Conservation (phyloP, 768 basidiomycete genomes). For the Polyporus arcularius region DNA sequence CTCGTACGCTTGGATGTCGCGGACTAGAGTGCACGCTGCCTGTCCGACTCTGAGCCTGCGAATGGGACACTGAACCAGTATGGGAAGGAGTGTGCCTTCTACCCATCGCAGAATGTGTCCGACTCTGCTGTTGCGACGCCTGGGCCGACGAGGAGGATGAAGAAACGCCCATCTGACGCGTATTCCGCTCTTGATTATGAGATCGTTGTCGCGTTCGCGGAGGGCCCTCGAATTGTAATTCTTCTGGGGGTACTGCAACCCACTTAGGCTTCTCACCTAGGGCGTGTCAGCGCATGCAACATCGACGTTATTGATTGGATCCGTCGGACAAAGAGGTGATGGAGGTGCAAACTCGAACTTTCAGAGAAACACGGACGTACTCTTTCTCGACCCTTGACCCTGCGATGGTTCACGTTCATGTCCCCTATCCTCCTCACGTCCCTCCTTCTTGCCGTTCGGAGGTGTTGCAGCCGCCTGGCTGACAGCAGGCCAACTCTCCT, state of each 20-base stretch:
- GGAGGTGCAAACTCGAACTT: background rate
- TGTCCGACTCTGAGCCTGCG: slow-evolving; percentile 45
- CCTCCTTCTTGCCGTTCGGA: slow-evolving; percentile 18
- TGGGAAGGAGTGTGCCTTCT: slow-evolving; percentile 21
- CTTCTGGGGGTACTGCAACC: slow-evolving; percentile 57
- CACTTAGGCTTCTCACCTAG: slow-evolving; percentile 61
- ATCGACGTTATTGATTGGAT: background rate
- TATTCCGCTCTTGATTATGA: slow-evolving; percentile 27
- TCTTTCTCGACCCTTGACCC: slow-evolving; percentile 37
- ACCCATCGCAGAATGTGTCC: slow-evolving; percentile 30
- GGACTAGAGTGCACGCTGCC: slow-evolving; percentile 56
- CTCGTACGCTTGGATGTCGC: slow-evolving; percentile 36
- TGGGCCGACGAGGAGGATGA: slow-evolving; percentile 33
- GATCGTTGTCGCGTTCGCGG: slow-evolving; percentile 35
- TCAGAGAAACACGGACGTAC: slow-evolving; percentile 30
- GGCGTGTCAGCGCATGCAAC: slow-evolving; percentile 1
- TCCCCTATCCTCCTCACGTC: slow-evolving; percentile 21
- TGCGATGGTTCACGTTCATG: slow-evolving; percentile 24
- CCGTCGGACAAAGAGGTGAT: background rate
- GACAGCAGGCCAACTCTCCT: slow-evolving; percentile 48
- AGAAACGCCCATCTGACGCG: slow-evolving; percentile 4
- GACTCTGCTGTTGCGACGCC: slow-evolving; percentile 41
- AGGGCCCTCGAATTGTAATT: slow-evolving; percentile 54
- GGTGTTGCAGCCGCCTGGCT: slow-evolving; percentile 34
- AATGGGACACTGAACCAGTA: slow-evolving; percentile 42